A percentile compares a stretch with the other conserved stretches of the same genome.
Evolutionary conservation across 768 basidiomycete species (phyloP).

Genomic region (Russula sp.): DNA sequence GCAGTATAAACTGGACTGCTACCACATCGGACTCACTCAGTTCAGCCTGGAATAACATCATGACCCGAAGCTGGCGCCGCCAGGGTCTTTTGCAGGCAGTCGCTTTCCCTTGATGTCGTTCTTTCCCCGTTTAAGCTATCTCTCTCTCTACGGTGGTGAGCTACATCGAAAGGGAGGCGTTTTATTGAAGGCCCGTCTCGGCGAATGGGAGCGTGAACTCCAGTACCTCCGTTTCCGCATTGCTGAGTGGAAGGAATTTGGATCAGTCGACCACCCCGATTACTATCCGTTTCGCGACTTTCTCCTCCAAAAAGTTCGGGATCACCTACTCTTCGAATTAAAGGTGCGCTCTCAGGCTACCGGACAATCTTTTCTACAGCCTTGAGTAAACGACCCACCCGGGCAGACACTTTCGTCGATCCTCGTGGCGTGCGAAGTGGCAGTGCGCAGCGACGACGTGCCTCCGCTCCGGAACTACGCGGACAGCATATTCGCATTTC

Average conservation of each 20-base stretch:
- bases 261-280: constrained; percentile 16
- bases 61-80: neutral
- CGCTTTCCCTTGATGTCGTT: constrained; percentile 5
- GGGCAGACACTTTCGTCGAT: constrained; percentile 20
- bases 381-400: neutral
- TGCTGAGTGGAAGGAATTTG: constrained; percentile 23
- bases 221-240: constrained; percentile 23
- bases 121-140: constrained; percentile 8
- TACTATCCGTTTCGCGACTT: constrained; percentile 20
- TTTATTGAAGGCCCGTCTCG: constrained; percentile 18
- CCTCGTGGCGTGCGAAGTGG: constrained; percentile 20
- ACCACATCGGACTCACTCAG: neutral
- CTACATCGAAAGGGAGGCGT: constrained; percentile 20
- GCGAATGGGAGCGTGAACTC: constrained; percentile 24
- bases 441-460: constrained; percentile 15
- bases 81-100: neutral
- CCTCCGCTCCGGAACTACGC: constrained; percentile 2
- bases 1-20: neutral
- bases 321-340: constrained; percentile 21
- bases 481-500: constrained; percentile 15
- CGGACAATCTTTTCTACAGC: neutral
- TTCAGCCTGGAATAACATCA: constrained; percentile 4
- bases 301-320: constrained; percentile 15
- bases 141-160: constrained; percentile 17
- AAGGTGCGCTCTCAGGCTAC: constrained; percentile 10